Conservation (phyloP, 1,284 basidiomycete genomes). For the Trichosporon coremiiforme region DNA sequence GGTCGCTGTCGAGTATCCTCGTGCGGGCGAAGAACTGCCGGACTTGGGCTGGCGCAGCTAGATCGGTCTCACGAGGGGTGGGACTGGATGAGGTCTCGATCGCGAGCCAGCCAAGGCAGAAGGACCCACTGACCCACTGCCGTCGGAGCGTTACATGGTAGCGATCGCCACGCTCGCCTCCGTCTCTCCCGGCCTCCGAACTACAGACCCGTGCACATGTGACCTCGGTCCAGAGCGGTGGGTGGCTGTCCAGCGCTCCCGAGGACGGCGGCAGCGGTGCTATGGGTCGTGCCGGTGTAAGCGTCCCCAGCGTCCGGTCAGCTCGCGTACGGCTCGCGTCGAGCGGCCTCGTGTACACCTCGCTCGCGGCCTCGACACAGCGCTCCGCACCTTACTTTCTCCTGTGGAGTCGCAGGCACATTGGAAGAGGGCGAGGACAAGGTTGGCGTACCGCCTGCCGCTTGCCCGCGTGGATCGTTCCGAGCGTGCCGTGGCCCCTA, state of each 20-base stretch:
- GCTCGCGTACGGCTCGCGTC: neutral
- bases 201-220: neutral
- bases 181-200: neutral
- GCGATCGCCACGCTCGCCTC: neutral
- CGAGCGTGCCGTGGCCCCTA: neutral
- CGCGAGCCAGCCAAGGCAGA: neutral
- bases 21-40: neutral
- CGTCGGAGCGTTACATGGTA: neutral
- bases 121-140: neutral
- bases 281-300: neutral
- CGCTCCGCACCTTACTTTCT: constrained; percentile 5
- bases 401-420: neutral
- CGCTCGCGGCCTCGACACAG: neutral
- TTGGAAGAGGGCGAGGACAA: neutral
- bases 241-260: neutral
- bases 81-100: neutral
- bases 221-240: neutral
- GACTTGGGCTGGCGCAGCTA: neutral
- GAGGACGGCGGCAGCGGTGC: neutral
- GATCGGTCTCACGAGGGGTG: neutral
- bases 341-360: neutral
- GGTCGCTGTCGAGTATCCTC: neutral
- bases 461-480: neutral
- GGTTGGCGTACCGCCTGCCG: neutral
- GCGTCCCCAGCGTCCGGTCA: neutral